Percentiles rank a stretch among this genome's conserved stretches.
phyloP scores from a whole-genome alignment of 108 stramenopile genomes.

The Fragilaria radians region DNA sequence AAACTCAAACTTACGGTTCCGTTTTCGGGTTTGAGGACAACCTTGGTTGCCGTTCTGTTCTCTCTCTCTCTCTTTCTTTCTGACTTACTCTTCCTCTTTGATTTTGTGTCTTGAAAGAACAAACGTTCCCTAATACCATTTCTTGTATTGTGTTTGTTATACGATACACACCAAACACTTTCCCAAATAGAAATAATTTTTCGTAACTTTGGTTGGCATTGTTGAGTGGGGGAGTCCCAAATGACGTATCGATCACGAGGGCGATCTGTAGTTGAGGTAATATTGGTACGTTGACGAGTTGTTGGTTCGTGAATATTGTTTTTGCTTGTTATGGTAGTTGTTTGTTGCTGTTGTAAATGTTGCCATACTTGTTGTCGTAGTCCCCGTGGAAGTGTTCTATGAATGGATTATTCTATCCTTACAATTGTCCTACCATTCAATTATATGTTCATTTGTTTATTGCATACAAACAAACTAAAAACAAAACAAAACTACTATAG shows the following conservation, averaged over 20 bases:
- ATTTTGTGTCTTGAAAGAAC: too few species aligned
- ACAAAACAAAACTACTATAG: constrained; percentile 8
- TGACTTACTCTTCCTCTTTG: too few species aligned
- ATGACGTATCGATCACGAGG: constrained; percentile 60
- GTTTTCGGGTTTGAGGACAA: too few species aligned
- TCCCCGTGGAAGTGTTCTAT: background rate
- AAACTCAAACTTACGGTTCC: too few species aligned
- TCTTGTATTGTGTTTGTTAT: too few species aligned
- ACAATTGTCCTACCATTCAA: background rate
- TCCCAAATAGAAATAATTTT: too few species aligned
- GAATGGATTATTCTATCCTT: background rate
- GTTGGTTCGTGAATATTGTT: background rate
- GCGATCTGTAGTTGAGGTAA: constrained; percentile 52
- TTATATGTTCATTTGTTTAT: background rate
- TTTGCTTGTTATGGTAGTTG: background rate
- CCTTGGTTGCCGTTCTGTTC: too few species aligned
- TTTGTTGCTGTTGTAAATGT: background rate
- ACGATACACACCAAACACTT: too few species aligned
- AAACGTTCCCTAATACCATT: too few species aligned
- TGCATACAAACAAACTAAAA: background rate
- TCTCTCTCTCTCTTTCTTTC: too few species aligned
- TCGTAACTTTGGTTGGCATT: too few species aligned
- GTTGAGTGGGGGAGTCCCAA: too few species aligned
- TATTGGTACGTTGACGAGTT: constrained; percentile 37
- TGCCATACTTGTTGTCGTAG: background rate